Evolutionary conservation across 148 eudicot species (phyloP).

Genomic region (Chenopodium suecicum): DNA sequence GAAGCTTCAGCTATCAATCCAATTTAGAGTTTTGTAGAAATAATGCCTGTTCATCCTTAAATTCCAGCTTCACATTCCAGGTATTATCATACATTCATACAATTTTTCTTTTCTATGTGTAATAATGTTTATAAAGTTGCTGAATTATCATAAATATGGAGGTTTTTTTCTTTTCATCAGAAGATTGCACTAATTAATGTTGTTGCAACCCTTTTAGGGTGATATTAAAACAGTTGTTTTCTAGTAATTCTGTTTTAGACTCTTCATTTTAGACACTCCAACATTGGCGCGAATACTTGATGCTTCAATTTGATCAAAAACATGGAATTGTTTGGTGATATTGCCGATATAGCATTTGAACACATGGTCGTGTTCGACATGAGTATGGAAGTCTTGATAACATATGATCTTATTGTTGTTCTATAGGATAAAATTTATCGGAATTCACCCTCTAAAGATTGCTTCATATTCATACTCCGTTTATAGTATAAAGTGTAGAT

Average conservation of each 20-base stretch:
- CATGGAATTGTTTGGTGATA: neutral
- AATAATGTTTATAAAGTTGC: neutral
- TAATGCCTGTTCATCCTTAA: conserved; percentile 27
- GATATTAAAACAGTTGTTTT: neutral
- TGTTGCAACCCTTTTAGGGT: neutral
- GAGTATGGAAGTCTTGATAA: too few relatives aligned
- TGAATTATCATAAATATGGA: conserved; percentile 15
- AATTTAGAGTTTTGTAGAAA: conserved; percentile 31
- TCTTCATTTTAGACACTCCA: too few relatives aligned
- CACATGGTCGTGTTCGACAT: neutral
- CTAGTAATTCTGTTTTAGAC: neutral
- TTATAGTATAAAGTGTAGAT: neutral
- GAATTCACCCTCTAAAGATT: neutral
- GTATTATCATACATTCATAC: conserved; percentile 24
- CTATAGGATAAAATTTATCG: neutral
- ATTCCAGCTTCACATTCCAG: conserved; percentile 30
- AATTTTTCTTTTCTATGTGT: neutral
- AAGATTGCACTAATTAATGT: neutral
- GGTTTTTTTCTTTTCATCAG: neutral
- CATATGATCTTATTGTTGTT: neutral
- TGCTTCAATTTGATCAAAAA: neutral
- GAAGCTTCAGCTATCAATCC: conserved; percentile 26
- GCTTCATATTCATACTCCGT: neutral
- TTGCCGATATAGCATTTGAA: neutral
- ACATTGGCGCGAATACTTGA: neutral